phyloP scores from a whole-genome alignment of 306 rosid genomes.

The Prunus armeniaca region DNA sequence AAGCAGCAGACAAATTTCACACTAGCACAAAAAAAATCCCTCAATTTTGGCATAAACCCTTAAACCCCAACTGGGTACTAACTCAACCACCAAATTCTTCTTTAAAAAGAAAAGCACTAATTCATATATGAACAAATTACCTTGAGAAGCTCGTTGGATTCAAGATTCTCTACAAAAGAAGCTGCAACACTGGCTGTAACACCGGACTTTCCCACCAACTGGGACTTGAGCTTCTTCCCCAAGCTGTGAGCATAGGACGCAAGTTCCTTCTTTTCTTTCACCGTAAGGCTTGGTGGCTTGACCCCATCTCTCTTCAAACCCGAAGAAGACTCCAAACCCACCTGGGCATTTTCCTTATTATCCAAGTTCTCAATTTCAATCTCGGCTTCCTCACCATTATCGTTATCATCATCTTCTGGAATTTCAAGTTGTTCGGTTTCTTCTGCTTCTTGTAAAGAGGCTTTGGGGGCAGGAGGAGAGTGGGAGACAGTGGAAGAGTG shows the following conservation, averaged over 20 bases:
- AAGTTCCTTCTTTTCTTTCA: slow-evolving; percentile 87
- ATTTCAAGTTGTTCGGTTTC: neutral
- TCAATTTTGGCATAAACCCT: neutral
- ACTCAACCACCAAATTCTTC: neutral
- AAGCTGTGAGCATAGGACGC: slow-evolving; percentile 80
- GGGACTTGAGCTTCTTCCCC: slow-evolving; percentile 88
- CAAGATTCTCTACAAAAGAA: slow-evolving; percentile 79
- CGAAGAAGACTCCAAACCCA: slow-evolving; percentile 16
- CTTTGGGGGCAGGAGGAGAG: neutral
- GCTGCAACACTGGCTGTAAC: slow-evolving; percentile 66
- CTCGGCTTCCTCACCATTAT: neutral
- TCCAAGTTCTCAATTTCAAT: neutral
- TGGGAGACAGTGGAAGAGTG: slow-evolving; percentile 17
- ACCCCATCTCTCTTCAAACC: slow-evolving; percentile 45
- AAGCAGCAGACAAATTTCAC: neutral
- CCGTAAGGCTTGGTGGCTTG: slow-evolving; percentile 51
- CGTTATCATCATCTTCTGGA: neutral
- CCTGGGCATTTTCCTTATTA: neutral
- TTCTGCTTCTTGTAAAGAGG: slow-evolving; percentile 15
- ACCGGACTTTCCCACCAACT: slow-evolving; percentile 87
- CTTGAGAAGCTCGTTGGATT: slow-evolving; percentile 93
- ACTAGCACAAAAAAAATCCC: neutral
- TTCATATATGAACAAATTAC: slow-evolving; percentile 25
- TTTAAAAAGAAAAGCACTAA: neutral
- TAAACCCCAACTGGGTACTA: neutral